These are phyloP conservation scores for Coemansia reversa DNA, from an alignment of 192 early-diverging fungal species.

Conservation along the genomic window DNA sequence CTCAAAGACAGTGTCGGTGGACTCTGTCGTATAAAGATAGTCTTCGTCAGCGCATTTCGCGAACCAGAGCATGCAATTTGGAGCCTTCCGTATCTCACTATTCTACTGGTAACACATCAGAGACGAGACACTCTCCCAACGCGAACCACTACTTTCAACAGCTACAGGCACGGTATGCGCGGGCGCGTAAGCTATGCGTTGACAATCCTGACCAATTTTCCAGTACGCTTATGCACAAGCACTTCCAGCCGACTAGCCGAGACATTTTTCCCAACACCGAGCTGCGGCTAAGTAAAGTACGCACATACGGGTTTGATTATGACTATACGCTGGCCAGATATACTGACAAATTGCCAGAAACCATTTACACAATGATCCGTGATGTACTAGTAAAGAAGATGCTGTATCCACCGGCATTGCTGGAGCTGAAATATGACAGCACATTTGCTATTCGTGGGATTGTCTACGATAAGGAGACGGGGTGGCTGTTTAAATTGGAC, in stretches of 20 bases:
- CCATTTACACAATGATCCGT: slow-evolving; percentile 61
- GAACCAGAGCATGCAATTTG: not conserved
- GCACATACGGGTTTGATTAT: slow-evolving; percentile 64
- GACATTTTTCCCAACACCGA: slow-evolving; percentile 63
- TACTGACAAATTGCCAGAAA: slow-evolving; percentile 56
- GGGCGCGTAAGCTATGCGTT: slow-evolving; percentile 28
- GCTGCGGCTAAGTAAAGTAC: slow-evolving; percentile 54
- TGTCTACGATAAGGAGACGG: slow-evolving; percentile 59
- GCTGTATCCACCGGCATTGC: slow-evolving; percentile 54
- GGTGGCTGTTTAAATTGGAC: slow-evolving; percentile 67
- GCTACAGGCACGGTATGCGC: slow-evolving; percentile 22
- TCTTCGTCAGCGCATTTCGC: too few species aligned
- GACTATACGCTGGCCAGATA: slow-evolving; percentile 68
- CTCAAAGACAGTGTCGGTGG: too few species aligned
- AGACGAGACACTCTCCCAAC: too few species aligned
- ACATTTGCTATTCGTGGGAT: slow-evolving; percentile 63
- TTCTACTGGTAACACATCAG: not conserved
- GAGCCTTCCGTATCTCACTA: not conserved
- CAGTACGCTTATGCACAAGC: slow-evolving; percentile 11
- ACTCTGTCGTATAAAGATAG: too few species aligned
- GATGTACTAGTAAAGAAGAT: slow-evolving; percentile 57
- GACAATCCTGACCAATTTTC: slow-evolving; percentile 29
- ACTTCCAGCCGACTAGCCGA: slow-evolving; percentile 25
- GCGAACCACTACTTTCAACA: slow-evolving; percentile 7
- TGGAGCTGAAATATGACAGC: slow-evolving; percentile 54